A percentile compares a stretch with the other conserved stretches of the same genome.
Conservation (phyloP, 805 yeast genomes). For the Wickerhamomyces subpelliculosus region DNA sequence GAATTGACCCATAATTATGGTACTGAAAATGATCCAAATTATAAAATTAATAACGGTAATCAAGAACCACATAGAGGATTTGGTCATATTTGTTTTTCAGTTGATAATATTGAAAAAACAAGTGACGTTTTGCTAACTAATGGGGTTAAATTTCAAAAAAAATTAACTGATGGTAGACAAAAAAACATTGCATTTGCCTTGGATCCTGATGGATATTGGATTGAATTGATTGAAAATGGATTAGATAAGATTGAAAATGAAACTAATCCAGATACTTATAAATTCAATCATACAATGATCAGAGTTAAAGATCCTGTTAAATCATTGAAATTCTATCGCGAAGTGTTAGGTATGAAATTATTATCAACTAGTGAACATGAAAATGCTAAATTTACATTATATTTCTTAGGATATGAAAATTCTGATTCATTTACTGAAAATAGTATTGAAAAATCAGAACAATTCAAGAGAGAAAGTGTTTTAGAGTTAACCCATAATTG, state of each 20-base stretch:
- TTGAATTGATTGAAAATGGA: constrained; percentile 70
- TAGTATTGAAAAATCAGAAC: constrained; percentile 25
- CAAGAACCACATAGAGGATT: constrained; percentile 81
- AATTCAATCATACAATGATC: constrained; percentile 86
- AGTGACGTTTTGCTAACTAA: constrained; percentile 51
- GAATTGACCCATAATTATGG: constrained; percentile 84
- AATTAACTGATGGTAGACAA: constrained; percentile 83
- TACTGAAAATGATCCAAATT: constrained; percentile 49
- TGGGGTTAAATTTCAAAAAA: constrained; percentile 77
- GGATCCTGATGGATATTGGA: constrained; percentile 97
- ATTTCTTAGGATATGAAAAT: constrained; percentile 73
- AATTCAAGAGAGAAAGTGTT: constrained; percentile 53
- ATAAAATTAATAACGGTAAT: constrained; percentile 72
- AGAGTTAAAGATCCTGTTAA: constrained; percentile 79
- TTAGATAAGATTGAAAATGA: constrained; percentile 32
- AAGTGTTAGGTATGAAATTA: constrained; percentile 76
- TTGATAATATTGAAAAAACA: constrained; percentile 62
- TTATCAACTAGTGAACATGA: constrained; percentile 49
- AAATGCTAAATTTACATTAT: constrained; percentile 75
- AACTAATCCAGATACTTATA: constrained; percentile 27
- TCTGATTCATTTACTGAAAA: constrained; percentile 35
- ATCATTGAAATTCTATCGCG: constrained; percentile 72
- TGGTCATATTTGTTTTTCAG: constrained; percentile 89
- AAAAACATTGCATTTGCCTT: constrained; percentile 88
- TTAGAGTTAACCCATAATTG: constrained; percentile 91